Conservation (phyloP, 129 eudicot species). For the Artemisia argyi region DNA sequence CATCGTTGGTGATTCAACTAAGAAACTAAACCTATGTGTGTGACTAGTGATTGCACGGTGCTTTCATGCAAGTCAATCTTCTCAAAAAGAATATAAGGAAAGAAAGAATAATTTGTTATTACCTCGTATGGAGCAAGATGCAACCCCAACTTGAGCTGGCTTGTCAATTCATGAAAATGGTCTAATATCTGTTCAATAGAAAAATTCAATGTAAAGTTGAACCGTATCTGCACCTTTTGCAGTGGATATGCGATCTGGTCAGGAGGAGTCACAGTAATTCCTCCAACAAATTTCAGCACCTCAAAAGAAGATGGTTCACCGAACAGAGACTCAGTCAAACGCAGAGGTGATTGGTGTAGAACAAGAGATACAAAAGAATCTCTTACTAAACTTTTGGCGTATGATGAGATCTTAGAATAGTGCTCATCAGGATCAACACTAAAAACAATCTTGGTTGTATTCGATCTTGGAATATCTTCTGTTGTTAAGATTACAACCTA, state of each 20-base stretch:
- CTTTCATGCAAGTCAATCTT: background rate
- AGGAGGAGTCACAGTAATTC: conserved; percentile 87
- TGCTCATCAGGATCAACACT: conserved; percentile 66
- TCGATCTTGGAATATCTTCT: conserved; percentile 47
- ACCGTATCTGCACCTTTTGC: conserved; percentile 72
- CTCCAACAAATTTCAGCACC: conserved; percentile 87
- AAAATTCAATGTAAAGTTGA: conserved; percentile 86
- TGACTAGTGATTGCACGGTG: no score
- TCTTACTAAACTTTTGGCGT: conserved; percentile 67
- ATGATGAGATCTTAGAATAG: conserved; percentile 42
- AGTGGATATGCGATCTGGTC: conserved; percentile 74
- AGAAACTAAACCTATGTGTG: no score
- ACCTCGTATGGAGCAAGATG: conserved; percentile 83
- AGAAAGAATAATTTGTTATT: background rate
- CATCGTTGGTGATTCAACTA: no score
- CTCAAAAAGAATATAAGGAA: background rate
- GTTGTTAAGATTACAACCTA: conserved; percentile 81
- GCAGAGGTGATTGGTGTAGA: conserved; percentile 43
- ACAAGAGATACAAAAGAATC: conserved; percentile 58
- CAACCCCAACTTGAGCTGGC: conserved; percentile 83
- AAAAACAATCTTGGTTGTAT: conserved; percentile 71
- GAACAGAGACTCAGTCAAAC: conserved; percentile 68
- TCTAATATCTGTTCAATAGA: conserved; percentile 68
- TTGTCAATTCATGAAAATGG: conserved; percentile 61
- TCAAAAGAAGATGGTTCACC: conserved; percentile 86